Evolutionary conservation across 179 eudicot species (phyloP).

Genomic region (Pouteria campechiana): DNA sequence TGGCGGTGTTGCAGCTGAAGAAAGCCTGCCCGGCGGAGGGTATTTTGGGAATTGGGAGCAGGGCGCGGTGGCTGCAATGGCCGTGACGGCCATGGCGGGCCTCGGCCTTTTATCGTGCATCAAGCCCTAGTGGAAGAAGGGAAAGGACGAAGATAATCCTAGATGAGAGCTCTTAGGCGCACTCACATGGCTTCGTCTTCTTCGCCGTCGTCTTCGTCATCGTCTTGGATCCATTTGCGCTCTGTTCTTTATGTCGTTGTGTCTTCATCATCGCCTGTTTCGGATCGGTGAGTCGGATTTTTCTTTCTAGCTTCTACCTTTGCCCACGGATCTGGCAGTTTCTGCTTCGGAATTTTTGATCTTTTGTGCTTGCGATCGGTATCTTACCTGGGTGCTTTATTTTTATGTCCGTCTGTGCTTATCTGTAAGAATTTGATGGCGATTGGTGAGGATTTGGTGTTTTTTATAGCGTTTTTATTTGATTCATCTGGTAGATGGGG

Average conservation of each 20-base stretch:
- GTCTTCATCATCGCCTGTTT: slow-evolving; percentile 42
- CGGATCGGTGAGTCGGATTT: slow-evolving; percentile 48
- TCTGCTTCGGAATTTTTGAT: too few species aligned
- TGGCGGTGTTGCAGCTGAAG: slow-evolving; percentile 6
- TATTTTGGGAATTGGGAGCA: too few species aligned
- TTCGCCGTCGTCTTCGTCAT: slow-evolving; percentile 30
- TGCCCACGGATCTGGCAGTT: too few species aligned
- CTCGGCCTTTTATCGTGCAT: slow-evolving; percentile 10
- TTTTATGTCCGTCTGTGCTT: too few species aligned
- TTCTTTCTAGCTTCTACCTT: slow-evolving; percentile 2
- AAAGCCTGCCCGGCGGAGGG: too few species aligned
- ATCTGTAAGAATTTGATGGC: too few species aligned
- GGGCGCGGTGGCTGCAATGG: too few species aligned
- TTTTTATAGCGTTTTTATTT: too few species aligned
- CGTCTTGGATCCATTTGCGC: slow-evolving; percentile 62
- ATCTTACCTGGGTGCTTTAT: too few species aligned
- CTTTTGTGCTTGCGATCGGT: too few species aligned
- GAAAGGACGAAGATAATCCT: slow-evolving; percentile 9
- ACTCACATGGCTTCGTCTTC: slow-evolving; percentile 27
- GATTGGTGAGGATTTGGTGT: too few species aligned
- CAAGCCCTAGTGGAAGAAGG: slow-evolving; percentile 3
- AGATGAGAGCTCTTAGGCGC: slow-evolving; percentile 49
- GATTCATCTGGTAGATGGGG: too few species aligned
- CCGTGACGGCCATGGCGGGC: slow-evolving; percentile 48
- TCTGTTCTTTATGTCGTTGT: slow-evolving; percentile 51